Base-by-base conservation (phyloP, 1,284 basidiomycete species). In the Kwoniella shivajii region DNA sequence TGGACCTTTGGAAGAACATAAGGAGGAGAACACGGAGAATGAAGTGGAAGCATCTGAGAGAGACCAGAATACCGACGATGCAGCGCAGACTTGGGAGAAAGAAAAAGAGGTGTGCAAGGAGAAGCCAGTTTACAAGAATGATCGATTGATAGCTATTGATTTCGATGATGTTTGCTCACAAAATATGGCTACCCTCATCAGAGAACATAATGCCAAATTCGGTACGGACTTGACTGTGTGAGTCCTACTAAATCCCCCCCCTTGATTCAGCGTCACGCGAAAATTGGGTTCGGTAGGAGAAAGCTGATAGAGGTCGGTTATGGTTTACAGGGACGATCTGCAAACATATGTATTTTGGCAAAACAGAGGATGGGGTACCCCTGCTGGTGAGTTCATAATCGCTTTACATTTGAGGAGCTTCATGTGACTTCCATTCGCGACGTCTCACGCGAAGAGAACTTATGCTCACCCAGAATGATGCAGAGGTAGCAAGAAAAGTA, bases 121-220 rank as follows among this genome's bases (percentile, higher is more conserved):
- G 10, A 43, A 41, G 11, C 7, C 36, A 2, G 16, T 27, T 1
- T 30, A 30, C 29, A 45, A 58, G 42, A 70, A 69, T 34, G 47
- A 38, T 9, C 39, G 72, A 13, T 60, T 75, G 37, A 71, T 75
- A 27, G 70, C 65, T 2, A 56, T 75, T 31, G 73, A 75, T 45
- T 68, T 72, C 46, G 73, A 73, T 45, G 67, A 71, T 54, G 67
- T 73, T n/a, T 68, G 64, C 36, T 51, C 62, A 4, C 62, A 64
- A 24, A 68, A 60, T 43, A 64, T 67, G 38, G 57, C 54, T 9
- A 63, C 64, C 9, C 53, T 69, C 4, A 38, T 52, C 24, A 51
- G 41, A 2, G 66, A 64, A 30, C 69, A 68, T 55, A 71, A 72
- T 34, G 47, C 47, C 6, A 38, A 61, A 20, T 70, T 59, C 46